These are phyloP conservation scores for Aureobasidium vineae DNA, from an alignment of 2,329 filamentous ascomycete species.

Conservation along the genomic window DNA sequence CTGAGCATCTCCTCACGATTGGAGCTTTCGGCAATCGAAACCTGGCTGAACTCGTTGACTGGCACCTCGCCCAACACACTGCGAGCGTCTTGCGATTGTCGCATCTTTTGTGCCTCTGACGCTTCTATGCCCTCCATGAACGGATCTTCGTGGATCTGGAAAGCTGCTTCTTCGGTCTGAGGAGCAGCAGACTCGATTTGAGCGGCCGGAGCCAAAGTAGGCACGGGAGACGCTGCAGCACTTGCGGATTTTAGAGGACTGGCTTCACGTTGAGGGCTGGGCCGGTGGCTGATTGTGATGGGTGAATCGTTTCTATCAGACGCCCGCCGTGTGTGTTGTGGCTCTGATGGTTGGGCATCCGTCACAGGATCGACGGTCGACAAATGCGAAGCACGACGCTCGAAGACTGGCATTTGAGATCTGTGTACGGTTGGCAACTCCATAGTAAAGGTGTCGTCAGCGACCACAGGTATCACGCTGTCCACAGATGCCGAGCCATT, in stretches of 20 bases:
- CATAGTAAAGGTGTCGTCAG: conserved; percentile 52
- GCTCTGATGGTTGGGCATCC: not conserved
- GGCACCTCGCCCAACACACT: conserved; percentile 52
- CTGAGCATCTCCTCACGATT: not conserved
- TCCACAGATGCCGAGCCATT: conserved; percentile 44
- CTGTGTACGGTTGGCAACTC: conserved; percentile 46
- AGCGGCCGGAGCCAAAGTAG: conserved; percentile 4
- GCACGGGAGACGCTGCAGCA: conserved; percentile 35
- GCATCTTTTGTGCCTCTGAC: conserved; percentile 33
- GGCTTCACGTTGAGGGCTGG: conserved; percentile 26
- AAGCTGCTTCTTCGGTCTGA: conserved; percentile 35
- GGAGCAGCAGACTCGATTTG: not conserved
- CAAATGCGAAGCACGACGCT: conserved; percentile 16
- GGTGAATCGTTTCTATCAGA: conserved; percentile 26
- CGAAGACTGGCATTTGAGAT: conserved; percentile 32
- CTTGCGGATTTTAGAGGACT: conserved; percentile 35
- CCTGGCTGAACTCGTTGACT: conserved; percentile 43
- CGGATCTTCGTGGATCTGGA: conserved; percentile 56
- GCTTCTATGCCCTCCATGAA: conserved; percentile 43
- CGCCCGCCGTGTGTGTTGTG: not conserved
- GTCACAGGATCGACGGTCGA: not conserved
- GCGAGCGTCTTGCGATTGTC: conserved; percentile 38
- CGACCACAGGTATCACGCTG: conserved; percentile 38
- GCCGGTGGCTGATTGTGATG: conserved; percentile 19
- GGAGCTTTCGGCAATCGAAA: not conserved